Percentiles rank a stretch among this genome's conserved stretches.
Conservation (phyloP, 139 green algal genomes). For the Asterochloris erici region DNA sequence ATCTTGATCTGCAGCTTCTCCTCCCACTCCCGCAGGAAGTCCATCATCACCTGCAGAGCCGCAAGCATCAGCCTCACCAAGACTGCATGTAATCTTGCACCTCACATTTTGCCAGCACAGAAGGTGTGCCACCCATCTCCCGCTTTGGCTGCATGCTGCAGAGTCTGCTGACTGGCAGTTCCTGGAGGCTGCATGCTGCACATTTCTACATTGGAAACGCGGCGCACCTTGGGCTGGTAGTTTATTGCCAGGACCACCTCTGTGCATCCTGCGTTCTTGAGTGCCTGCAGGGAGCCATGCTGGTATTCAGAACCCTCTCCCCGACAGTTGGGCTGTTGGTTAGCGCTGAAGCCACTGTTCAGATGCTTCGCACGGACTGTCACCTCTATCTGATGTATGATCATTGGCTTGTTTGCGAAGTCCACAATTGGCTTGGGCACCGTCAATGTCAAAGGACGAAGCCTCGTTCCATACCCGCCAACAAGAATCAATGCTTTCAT, state of each 20-base stretch:
- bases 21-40: constrained; percentile 94
- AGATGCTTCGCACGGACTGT: not conserved
- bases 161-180: not conserved
- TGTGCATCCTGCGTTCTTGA: constrained; percentile 84
- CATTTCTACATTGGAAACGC: not conserved
- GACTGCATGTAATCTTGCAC: too few species aligned
- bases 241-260: constrained; percentile 98
- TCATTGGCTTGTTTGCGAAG: constrained; percentile 99
- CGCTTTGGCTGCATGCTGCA: not conserved
- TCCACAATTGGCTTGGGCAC: constrained; percentile 96
- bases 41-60: constrained; percentile 82
- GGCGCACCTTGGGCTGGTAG: constrained; percentile 84
- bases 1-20: constrained; percentile 95
- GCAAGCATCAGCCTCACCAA: too few species aligned
- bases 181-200: not conserved
- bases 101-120: too few species aligned
- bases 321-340: not conserved
- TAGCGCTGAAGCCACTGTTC: not conserved
- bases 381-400: constrained; percentile 95
- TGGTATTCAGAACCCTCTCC: not conserved
- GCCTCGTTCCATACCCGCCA: constrained; percentile 85
- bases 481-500: constrained; percentile 90
- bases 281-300: constrained; percentile 55
- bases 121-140: not conserved
- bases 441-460: constrained; percentile 74